Evolutionary conservation across 805 yeast species (phyloP).

Genomic region (Pichia gijzeniarum): DNA sequence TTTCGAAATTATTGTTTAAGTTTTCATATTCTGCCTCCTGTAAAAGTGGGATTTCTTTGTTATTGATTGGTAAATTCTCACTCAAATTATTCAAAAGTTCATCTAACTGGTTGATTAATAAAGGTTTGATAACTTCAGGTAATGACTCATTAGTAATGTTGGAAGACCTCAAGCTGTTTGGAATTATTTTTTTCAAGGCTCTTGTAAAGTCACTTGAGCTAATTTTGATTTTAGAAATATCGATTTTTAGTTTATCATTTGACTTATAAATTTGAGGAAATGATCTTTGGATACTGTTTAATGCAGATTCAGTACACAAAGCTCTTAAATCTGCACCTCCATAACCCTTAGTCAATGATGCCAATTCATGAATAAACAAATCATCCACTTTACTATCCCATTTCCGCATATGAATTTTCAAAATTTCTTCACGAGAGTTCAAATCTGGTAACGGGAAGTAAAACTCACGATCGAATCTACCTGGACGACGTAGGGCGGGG

Average conservation of each 20-base stretch:
- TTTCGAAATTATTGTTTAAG: constrained; percentile 52
- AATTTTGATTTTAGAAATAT: constrained; percentile 66
- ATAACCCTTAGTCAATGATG: constrained; percentile 84
- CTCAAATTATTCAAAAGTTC: constrained; percentile 44
- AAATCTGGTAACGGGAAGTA: constrained; percentile 90
- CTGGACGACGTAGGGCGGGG: constrained; percentile 95
- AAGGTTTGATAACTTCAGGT: constrained; percentile 63
- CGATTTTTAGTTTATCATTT: constrained; percentile 63
- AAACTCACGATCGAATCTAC: constrained; percentile 94
- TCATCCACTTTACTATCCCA: constrained; percentile 74
- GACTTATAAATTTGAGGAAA: constrained; percentile 89
- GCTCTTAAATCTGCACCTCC: constrained; percentile 98
- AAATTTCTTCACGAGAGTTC: constrained; percentile 69
- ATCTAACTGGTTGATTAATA: constrained; percentile 48
- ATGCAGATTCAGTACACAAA: constrained; percentile 90
- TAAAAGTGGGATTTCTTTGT: constrained; percentile 46
- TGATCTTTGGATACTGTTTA: constrained; percentile 82
- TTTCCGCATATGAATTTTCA: constrained; percentile 78
- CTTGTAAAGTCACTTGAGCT: constrained; percentile 77
- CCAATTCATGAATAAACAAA: constrained; percentile 57
- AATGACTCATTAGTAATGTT: constrained; percentile 65
- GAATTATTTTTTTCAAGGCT: constrained; percentile 81
- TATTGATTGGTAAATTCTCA: constrained; percentile 49
- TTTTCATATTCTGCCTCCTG: constrained; percentile 67
- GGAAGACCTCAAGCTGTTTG: constrained; percentile 85